phyloP scores from a whole-genome alignment of 352 stramenopile genomes.

The Pythium folliculosum region DNA sequence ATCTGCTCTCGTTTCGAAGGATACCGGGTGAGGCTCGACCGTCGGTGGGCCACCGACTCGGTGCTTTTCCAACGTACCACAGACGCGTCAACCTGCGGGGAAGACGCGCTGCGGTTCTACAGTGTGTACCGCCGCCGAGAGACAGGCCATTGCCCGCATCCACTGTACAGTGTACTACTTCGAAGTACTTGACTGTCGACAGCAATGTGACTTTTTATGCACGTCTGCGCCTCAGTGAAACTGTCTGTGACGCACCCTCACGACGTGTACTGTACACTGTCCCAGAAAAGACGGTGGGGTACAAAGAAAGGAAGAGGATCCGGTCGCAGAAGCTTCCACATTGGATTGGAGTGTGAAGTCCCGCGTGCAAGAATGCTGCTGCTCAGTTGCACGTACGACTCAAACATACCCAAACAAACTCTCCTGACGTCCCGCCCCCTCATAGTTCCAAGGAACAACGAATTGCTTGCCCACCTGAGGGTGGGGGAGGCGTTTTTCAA shows the following conservation, averaged over 20 bases:
- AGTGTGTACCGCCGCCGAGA: slow-evolving; percentile 4
- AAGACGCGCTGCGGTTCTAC: not conserved
- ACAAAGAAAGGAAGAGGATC: not conserved
- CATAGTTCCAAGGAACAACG: slow-evolving; percentile 2
- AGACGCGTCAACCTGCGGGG: not conserved
- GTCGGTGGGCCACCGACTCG: not conserved
- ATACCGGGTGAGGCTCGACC: not conserved
- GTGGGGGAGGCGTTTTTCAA: too few relatives aligned
- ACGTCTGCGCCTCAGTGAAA: slow-evolving; percentile 1
- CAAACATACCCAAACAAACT: slow-evolving; percentile 7
- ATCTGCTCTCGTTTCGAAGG: not conserved
- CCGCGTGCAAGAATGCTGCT: not conserved
- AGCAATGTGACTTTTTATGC: not conserved
- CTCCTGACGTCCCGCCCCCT: not conserved
- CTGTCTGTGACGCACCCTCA: not conserved
- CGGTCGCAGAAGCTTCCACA: not conserved
- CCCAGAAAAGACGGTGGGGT: not conserved
- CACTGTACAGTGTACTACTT: slow-evolving; percentile 3
- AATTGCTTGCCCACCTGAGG: too few relatives aligned
- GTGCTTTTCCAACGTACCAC: not conserved
- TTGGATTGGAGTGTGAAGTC: slow-evolving; percentile 1
- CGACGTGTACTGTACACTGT: not conserved
- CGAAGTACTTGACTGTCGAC: not conserved
- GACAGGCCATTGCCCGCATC: not conserved
- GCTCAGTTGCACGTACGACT: slow-evolving; percentile 1